A percentile compares a stretch with the other conserved stretches of the same genome.
Conservation (phyloP, 2,329 filamentous ascomycete genomes). For the Blastomyces silverae region DNA sequence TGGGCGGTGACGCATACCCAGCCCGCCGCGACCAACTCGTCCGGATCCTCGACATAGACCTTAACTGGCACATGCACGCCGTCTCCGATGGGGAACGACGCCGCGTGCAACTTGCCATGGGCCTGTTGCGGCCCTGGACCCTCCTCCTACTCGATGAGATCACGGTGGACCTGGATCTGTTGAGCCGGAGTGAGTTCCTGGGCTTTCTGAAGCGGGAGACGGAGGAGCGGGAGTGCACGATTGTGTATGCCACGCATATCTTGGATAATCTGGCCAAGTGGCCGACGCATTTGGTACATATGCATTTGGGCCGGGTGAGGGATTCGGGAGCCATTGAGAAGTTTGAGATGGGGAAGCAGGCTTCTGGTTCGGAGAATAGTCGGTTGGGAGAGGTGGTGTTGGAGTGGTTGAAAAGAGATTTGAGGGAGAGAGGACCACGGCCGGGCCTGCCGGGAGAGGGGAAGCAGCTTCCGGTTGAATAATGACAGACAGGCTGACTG, state of each 20-base stretch:
- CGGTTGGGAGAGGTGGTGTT: constrained; percentile 80
- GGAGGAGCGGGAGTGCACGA: constrained; percentile 70
- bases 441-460: constrained; percentile 51
- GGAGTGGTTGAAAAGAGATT: constrained; percentile 75
- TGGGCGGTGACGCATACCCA: constrained; percentile 78
- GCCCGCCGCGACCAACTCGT: constrained; percentile 81
- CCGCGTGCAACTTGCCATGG: constrained; percentile 93
- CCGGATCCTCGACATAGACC: constrained; percentile 81
- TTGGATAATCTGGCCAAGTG: constrained; percentile 89
- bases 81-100: constrained; percentile 89
- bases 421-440: constrained; percentile 70
- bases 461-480: background rate
- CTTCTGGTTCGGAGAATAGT: constrained; percentile 63
- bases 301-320: constrained; percentile 82
- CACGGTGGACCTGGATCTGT: constrained; percentile 88
- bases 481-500: constrained; percentile 19
- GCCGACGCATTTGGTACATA: constrained; percentile 93
- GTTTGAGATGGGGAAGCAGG: constrained; percentile 54
- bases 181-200: constrained; percentile 78
- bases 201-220: constrained; percentile 82
- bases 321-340: constrained; percentile 70
- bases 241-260: constrained; percentile 97
- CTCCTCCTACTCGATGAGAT: constrained; percentile 92
- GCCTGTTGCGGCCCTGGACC: constrained; percentile 81
- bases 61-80: constrained; percentile 89